A percentile compares a stretch with the other conserved stretches of the same genome.
Conservation (phyloP, 805 yeast genomes). For the Dipodascus albidus region DNA sequence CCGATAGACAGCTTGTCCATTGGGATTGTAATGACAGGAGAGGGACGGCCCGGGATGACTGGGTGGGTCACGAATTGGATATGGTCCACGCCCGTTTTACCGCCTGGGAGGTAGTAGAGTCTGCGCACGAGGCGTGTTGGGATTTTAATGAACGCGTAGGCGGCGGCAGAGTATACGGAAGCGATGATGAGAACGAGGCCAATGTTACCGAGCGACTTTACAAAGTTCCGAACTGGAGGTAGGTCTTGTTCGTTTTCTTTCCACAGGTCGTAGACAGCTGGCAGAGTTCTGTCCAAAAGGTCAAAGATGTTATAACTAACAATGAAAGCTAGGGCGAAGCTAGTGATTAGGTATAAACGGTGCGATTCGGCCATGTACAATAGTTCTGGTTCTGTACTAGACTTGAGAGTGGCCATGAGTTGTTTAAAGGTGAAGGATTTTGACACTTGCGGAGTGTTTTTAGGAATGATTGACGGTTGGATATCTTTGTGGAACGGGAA, state of each 20-base stretch:
- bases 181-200: conserved; percentile 28
- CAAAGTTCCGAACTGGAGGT: conserved; percentile 28
- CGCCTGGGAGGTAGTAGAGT: conserved; percentile 59
- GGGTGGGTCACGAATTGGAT: conserved; percentile 67
- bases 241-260: conserved; percentile 39
- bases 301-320: conserved; percentile 51
- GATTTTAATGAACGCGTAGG: conserved; percentile 34
- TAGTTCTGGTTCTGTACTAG: conserved; percentile 53
- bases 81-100: conserved; percentile 28
- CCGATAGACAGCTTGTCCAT: conserved; percentile 43
- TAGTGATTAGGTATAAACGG: conserved; percentile 56
- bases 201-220: conserved; percentile 27
- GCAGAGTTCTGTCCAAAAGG: conserved; percentile 44
- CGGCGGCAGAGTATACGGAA: conserved; percentile 31
- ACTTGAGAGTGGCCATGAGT: conserved; percentile 45
- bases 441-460: conserved; percentile 66
- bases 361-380: conserved; percentile 81
- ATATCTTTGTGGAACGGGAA: conserved; percentile 55
- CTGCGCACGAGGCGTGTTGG: conserved; percentile 67
- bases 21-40: conserved; percentile 64
- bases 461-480: conserved; percentile 56
- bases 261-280: conserved; percentile 40
- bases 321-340: conserved; percentile 58
- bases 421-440: conserved; percentile 43
- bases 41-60: conserved; percentile 58